A percentile compares a stretch with the other conserved stretches of the same genome.
Conservation (phyloP, 2,329 filamentous ascomycete genomes). For the Furcasterigmium sp. region DNA sequence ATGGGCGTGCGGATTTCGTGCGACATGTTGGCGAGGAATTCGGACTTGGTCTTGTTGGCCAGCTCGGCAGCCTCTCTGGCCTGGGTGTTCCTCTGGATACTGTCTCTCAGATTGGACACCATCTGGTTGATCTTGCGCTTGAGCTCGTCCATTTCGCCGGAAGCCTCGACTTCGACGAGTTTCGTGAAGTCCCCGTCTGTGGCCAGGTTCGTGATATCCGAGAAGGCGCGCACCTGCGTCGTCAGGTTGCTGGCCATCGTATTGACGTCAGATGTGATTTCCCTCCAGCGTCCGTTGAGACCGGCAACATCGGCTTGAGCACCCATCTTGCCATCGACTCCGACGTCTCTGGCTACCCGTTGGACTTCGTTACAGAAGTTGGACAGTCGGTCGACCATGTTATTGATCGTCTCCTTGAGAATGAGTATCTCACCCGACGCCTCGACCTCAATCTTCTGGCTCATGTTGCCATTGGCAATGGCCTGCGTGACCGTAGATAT, state of each 20-base stretch:
- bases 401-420: slow-evolving; percentile 94
- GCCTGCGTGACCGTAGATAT: slow-evolving; percentile 93
- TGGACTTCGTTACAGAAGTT: slow-evolving; percentile 97
- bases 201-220: slow-evolving; percentile 95
- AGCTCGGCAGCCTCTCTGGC: slow-evolving; percentile 93
- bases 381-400: slow-evolving; percentile 94
- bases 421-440: slow-evolving; percentile 93
- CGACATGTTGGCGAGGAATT: slow-evolving; percentile 98
- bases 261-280: slow-evolving; percentile 95
- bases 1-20: slow-evolving; percentile 97
- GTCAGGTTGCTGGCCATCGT: slow-evolving; percentile 80
- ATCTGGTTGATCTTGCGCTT: slow-evolving; percentile 99
- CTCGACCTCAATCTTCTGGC: slow-evolving; percentile 90
- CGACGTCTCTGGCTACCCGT: slow-evolving; percentile 91
- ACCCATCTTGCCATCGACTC: slow-evolving; percentile 97
- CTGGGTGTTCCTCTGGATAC: slow-evolving; percentile 93
- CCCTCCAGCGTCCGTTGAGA: slow-evolving; percentile 92
- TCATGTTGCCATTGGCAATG: slow-evolving; percentile 93
- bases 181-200: slow-evolving; percentile 97
- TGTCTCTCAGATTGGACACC: slow-evolving; percentile 92
- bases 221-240: slow-evolving; percentile 95
- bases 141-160: slow-evolving; percentile 97
- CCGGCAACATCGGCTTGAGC: slow-evolving; percentile 93
- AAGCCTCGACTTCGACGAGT: slow-evolving; percentile 92
- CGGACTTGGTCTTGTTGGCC: slow-evolving; percentile 96